Conservation (phyloP, 2,329 filamentous ascomycete genomes). For the Fusarium sacchari region DNA sequence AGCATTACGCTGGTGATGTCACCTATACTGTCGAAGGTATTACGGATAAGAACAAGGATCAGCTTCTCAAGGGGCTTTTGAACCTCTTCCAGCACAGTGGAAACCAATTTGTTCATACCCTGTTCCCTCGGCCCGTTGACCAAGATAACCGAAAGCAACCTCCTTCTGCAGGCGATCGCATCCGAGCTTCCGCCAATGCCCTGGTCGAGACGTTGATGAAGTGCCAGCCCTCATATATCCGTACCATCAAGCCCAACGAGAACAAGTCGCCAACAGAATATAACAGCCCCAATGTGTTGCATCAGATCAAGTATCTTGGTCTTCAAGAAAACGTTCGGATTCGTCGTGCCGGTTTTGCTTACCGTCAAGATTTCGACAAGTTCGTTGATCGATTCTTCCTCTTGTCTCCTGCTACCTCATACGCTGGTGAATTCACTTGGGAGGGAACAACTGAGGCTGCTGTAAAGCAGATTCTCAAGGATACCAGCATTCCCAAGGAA, state of each 20-base stretch:
- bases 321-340: constrained; percentile 99
- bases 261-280: constrained; percentile 97
- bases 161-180: constrained; percentile 95
- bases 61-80: constrained; percentile 91
- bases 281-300: constrained; percentile 89
- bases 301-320: constrained; percentile 99
- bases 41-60: constrained; percentile 99
- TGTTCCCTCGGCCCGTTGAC: constrained; percentile 94
- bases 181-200: constrained; percentile 93
- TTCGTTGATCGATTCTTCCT: constrained; percentile 98
- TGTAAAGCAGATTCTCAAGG: constrained; percentile 91
- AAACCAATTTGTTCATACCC: constrained; percentile 84
- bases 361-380: constrained; percentile 96
- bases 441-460: constrained; percentile 87
- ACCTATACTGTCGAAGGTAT: constrained; percentile 94
- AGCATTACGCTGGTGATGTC: constrained; percentile 98
- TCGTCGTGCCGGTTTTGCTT: constrained; percentile 93
- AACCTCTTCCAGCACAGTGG: constrained; percentile 85
- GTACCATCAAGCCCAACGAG: constrained; percentile 99
- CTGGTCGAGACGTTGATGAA: constrained; percentile 97
- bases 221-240: constrained; percentile 95
- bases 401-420: constrained; percentile 91
- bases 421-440: constrained; percentile 98
- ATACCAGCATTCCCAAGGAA: constrained; percentile 93
- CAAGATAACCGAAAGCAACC: constrained; percentile 95